These are phyloP conservation scores for Nemania sp. DNA, from an alignment of 2,329 filamentous ascomycete genomes.

Conservation along the genomic window DNA sequence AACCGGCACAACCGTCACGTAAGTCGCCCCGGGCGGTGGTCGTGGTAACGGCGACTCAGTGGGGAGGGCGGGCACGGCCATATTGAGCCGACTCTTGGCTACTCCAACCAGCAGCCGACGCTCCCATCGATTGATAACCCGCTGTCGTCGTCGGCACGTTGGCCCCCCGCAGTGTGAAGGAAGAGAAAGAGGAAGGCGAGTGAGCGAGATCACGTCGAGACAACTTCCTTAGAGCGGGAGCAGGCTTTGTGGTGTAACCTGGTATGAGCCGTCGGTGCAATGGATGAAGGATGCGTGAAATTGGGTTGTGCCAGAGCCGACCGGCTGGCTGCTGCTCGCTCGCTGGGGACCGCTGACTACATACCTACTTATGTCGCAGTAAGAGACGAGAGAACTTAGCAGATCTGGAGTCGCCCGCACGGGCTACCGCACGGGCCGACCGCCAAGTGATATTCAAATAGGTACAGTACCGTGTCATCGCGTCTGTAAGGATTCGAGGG, in stretches of 20 bases:
- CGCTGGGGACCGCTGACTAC: slow-evolving; percentile 31
- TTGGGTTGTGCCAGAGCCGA: slow-evolving; percentile 12
- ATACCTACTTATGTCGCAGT: slow-evolving; percentile 34
- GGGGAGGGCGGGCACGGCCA: slow-evolving; percentile 29
- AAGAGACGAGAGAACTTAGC: slow-evolving; percentile 4
- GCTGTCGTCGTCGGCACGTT: slow-evolving; percentile 15
- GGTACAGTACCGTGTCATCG: slow-evolving; percentile 7
- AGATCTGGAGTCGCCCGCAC: slow-evolving; percentile 16
- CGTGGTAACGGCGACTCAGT: slow-evolving; percentile 30
- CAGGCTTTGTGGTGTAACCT: not conserved
- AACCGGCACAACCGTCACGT: slow-evolving; percentile 33
- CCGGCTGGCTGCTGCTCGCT: not conserved
- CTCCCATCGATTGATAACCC: slow-evolving; percentile 30
- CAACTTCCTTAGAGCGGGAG: not conserved
- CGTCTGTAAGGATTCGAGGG: slow-evolving; percentile 8
- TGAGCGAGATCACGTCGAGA: not conserved
- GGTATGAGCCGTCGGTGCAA: slow-evolving; percentile 10
- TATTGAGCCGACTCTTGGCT: slow-evolving; percentile 28
- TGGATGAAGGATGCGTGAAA: not conserved
- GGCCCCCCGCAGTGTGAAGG: not conserved
- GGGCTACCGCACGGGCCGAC: slow-evolving; percentile 7
- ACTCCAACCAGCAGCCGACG: slow-evolving; percentile 23
- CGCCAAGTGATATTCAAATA: slow-evolving; percentile 21
- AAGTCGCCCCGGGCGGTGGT: slow-evolving; percentile 38
- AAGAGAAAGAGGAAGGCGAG: slow-evolving; percentile 3